Percentiles rank a stretch among this genome's conserved stretches.
Evolutionary conservation across 116 monocot genomes (phyloP).

Genomic region (Trichopus zeylanicus): DNA sequence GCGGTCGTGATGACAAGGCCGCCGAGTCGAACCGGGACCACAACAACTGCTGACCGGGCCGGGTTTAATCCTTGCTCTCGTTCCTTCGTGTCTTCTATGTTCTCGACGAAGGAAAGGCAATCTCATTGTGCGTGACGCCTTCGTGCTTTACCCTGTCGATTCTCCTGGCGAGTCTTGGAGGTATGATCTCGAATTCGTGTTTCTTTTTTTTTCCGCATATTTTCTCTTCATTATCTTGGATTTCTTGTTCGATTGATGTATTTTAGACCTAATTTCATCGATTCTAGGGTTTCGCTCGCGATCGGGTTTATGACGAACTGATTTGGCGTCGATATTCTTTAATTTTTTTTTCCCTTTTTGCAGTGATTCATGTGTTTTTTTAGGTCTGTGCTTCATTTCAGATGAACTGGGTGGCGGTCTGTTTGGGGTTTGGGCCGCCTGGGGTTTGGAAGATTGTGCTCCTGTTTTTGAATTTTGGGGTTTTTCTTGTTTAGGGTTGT

Average conservation of each 20-base stretch:
- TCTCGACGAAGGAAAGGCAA: too few relatives aligned
- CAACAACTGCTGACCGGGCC: too few relatives aligned
- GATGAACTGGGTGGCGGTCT: not conserved
- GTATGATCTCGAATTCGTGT: not conserved
- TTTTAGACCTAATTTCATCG: too few relatives aligned
- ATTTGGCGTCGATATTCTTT: too few relatives aligned
- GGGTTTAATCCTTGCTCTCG: too few relatives aligned
- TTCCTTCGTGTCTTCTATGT: too few relatives aligned
- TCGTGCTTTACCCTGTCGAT: not conserved
- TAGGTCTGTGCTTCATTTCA: not conserved
- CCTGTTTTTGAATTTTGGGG: too few relatives aligned
- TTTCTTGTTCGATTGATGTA: not conserved
- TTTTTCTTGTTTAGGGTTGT: not conserved
- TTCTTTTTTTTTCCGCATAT: not conserved
- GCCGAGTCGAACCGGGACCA: too few relatives aligned
- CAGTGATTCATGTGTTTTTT: not conserved
- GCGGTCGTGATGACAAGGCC: too few relatives aligned
- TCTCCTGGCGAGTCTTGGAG: not conserved
- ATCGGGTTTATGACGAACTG: too few relatives aligned
- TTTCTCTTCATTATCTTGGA: not conserved
- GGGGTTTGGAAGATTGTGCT: not conserved
- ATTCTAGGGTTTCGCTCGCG: too few relatives aligned
- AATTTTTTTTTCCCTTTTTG: not conserved
- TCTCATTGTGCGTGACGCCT: too few relatives aligned
- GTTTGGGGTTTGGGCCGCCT: not conserved